Evolutionary conservation across 1,139 yeast species (phyloP).

Genomic region (Blastobotrys aristatus): DNA sequence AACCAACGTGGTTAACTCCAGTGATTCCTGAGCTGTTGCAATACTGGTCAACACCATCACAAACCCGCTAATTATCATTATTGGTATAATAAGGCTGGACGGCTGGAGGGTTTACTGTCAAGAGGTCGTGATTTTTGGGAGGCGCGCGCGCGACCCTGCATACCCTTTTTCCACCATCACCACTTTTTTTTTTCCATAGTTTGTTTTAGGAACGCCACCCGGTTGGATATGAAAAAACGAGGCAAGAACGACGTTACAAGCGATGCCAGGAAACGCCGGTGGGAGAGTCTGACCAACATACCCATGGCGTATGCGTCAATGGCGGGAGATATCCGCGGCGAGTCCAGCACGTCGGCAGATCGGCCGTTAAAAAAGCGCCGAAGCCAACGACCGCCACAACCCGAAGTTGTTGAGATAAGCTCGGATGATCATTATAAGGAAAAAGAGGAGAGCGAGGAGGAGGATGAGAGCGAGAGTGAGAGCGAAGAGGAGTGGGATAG

Average conservation of each 20-base stretch:
- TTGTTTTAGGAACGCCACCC: background rate
- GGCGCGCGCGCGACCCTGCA: background rate
- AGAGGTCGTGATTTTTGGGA: background rate
- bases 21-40: too few relatives aligned
- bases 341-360: conserved; percentile 15
- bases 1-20: too few relatives aligned
- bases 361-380: conserved; percentile 29
- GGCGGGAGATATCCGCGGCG: conserved; percentile 34
- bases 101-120: too few relatives aligned
- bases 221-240: background rate
- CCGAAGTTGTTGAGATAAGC: conserved; percentile 50
- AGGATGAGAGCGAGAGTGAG: conserved; percentile 31
- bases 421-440: conserved; percentile 42
- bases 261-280: conserved; percentile 1
- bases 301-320: conserved; percentile 39
- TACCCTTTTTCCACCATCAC: too few relatives aligned
- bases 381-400: background rate
- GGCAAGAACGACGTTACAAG: background rate
- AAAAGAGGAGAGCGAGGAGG: conserved; percentile 15
- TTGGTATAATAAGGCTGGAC: too few relatives aligned
- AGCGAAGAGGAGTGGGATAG: conserved; percentile 40
- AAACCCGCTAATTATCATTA: too few relatives aligned
- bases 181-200: background rate
- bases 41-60: too few relatives aligned
- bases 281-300: conserved; percentile 23